Base-by-base conservation (phyloP, 2,329 filamentous ascomycete genomes). In the Colletotrichum theobromicola region DNA sequence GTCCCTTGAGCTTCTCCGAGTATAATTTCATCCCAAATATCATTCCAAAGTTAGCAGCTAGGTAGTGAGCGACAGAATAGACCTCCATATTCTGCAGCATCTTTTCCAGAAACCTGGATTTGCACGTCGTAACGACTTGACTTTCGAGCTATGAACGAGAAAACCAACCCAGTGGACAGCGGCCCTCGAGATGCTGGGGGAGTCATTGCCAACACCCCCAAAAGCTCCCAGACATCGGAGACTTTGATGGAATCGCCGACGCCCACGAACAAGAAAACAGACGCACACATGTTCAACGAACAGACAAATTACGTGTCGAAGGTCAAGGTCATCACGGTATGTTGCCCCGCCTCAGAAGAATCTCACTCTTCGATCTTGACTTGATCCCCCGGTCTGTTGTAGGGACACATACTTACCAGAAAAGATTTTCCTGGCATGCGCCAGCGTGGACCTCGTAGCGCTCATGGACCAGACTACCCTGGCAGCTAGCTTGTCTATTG, bases 381-480 rank as follows among this genome's bases (percentile, higher is more conserved):
- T 50, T 35, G 7, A 13, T 12, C 7, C 35, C 30, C 4, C 53
- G 3, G 42, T 4, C 7, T 50, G 42, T n/a, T 21, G 0, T 50
- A 10, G 42, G n/a, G 42, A 50, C n/a, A 7, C 7, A 50, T 50
- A 21, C 42, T 50, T 1, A 50, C 42, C 13, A 50, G n/a, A 21
- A 21, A 69, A 90, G 89, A 90, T 91, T 75, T 91, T 91, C 76
- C 81, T 91, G 16, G 88, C 89, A 18, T 90, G 89, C 75, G 86
- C 89, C 58, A 89, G 84, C 26, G 87, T 90, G 69, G 89, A 91
- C 66, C 80, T 91, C 50, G 77, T 90, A 34, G 88, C 89, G 1
- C 82, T 91, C 66, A 90, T 91, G 83, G 89, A 91, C 78, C 89
- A 91, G 79, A 91, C 89, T 0, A 90, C 88, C 3, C 81, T 91